A percentile compares a stretch with the other conserved stretches of the same genome.
Conservation (phyloP, 2,329 filamentous ascomycete genomes). For the Nannizzia gypsea region DNA sequence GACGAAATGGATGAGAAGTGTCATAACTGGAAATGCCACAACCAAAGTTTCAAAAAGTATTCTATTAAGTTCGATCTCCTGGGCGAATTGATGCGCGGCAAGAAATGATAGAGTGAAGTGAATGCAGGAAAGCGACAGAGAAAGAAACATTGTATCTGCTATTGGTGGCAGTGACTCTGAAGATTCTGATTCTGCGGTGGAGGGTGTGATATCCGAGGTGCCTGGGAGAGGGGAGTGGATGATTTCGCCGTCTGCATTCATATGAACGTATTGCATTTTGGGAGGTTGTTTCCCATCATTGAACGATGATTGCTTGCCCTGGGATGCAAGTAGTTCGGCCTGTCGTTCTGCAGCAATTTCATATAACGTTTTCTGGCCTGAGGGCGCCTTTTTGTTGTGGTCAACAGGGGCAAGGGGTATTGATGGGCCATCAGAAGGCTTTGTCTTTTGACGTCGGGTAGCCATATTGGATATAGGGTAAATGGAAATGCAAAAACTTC, state of each 20-base stretch:
- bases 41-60: conserved; percentile 27
- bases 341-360: conserved; percentile 37
- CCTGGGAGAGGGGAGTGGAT: conserved; percentile 17
- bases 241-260: conserved; percentile 16
- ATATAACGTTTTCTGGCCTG: conserved; percentile 29
- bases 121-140: conserved; percentile 32
- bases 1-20: conserved; percentile 33
- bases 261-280: conserved; percentile 22
- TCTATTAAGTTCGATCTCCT: conserved; percentile 24
- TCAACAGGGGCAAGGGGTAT: conserved; percentile 25
- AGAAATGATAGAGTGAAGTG: conserved; percentile 37
- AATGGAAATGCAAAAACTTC: too few species aligned
- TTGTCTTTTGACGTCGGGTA: conserved; percentile 1
- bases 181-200: conserved; percentile 10
- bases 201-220: conserved; percentile 5
- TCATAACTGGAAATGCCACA: conserved; percentile 32
- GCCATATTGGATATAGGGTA: not conserved
- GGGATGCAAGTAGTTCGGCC: conserved; percentile 18
- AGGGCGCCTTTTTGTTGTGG: conserved; percentile 10
- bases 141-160: conserved; percentile 34
- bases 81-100: conserved; percentile 37
- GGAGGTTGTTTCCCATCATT: not conserved
- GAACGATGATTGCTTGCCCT: not conserved
- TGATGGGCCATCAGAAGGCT: conserved; percentile 19
- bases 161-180: conserved; percentile 24